Base-by-base conservation (phyloP, 768 basidiomycete species). In the Dacryopinax primogenitus region DNA sequence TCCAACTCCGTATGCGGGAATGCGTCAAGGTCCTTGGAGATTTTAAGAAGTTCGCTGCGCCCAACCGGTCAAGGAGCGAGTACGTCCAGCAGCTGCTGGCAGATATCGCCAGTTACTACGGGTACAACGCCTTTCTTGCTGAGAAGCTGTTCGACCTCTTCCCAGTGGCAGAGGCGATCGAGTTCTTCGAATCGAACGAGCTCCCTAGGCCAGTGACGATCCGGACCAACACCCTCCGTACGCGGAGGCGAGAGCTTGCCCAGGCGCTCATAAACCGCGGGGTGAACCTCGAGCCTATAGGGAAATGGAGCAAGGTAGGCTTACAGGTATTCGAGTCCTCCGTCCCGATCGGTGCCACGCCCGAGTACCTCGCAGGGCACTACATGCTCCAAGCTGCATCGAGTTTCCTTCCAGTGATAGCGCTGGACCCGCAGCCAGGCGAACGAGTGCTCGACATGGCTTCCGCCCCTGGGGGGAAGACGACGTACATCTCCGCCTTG, bases 321-420 rank as follows among this genome's bases (percentile, higher is more conserved):
- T 81, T 99, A n/a, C 96, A 98, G 75, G 88, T 99, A 1, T 98
- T 98, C 73, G 95, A 97, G 77, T 91, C 89, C 68, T 86, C 83
- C 67, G 93, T 99, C 1, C 96, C 96, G 0, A 91, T 99, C 67
- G 86, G 90, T 74, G 96, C 96, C 4, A 98, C 96, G 1, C 96
- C 96, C 12, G 96, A 99, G 77, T 99, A 99, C 76, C 84, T 99
- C 37, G 93, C 96, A 0, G 96, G 96, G 1, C 94, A 99, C 74
- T 99, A 99, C 77, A 98, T 99, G 91, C 88, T 98, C 28, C 96
- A 99, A 79, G 92, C 96, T 4, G 96, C 96, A 12, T 95, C 93
- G 3, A 98, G 96, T 0, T 97, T 99, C 82, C 83, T 99, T n/a
- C 96, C 96, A 64, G 96, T 98, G 72, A 94, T 98, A 68, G 92